These are phyloP conservation scores for Tulasnella sp. DNA, from an alignment of 768 basidiomycete genomes.

Conservation along the genomic window DNA sequence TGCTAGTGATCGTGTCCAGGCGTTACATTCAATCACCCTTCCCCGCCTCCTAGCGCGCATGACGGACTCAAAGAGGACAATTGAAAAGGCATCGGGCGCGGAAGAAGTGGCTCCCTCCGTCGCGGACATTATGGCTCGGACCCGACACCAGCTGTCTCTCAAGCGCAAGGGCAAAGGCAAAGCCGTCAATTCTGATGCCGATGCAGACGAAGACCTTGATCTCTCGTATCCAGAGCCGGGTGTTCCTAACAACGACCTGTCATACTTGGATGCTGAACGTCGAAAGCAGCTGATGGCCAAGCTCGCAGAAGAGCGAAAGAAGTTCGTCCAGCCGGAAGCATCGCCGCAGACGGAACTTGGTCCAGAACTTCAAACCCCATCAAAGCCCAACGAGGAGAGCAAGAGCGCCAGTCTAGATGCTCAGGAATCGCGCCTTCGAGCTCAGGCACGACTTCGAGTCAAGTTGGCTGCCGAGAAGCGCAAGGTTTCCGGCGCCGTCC, in stretches of 20 bases:
- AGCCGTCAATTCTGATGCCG: neutral
- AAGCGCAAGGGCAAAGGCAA: neutral
- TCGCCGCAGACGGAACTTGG: too few relatives aligned
- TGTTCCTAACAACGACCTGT: neutral
- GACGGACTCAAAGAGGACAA: neutral
- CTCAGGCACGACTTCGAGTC: neutral
- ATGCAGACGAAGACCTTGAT: neutral
- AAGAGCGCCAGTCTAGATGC: neutral
- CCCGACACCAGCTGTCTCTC: neutral
- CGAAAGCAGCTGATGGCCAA: neutral
- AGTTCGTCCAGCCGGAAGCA: neutral
- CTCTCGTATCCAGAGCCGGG: neutral
- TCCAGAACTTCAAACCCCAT: neutral
- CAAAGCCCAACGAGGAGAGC: neutral
- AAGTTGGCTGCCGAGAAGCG: neutral
- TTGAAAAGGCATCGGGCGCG: neutral
- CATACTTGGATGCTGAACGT: neutral
- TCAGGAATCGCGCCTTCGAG: neutral
- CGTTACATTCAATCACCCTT: neutral
- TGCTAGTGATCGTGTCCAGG: too few relatives aligned
- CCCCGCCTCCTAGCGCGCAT: neutral
- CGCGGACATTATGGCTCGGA: constrained; percentile 1
- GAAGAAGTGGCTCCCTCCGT: neutral
- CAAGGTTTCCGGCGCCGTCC: neutral
- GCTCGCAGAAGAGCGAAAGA: neutral